Evolutionary conservation across 306 rosid species (phyloP).

Genomic region (Vigna reflexopilosa): DNA sequence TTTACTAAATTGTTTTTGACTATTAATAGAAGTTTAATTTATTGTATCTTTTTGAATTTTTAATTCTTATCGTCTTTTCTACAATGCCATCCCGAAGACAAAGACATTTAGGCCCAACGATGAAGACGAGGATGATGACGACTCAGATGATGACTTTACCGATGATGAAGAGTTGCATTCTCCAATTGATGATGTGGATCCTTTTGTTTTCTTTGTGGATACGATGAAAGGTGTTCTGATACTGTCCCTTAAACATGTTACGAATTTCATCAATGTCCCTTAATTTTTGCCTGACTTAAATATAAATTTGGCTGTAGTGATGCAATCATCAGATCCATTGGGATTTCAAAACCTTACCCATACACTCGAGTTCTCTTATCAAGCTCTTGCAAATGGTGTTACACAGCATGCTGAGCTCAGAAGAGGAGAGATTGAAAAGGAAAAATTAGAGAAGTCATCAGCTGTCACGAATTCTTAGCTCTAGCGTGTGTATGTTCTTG

Average conservation of each 20-base stretch:
- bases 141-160: constrained; percentile 77
- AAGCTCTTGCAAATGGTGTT: constrained; percentile 87
- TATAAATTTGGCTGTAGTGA: constrained; percentile 47
- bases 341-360: constrained; percentile 87
- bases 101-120: constrained; percentile 69
- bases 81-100: constrained; percentile 52
- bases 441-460: constrained; percentile 72
- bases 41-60: constrained; percentile 28
- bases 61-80: constrained; percentile 18
- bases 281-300: constrained; percentile 21
- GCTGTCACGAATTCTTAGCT: constrained; percentile 58
- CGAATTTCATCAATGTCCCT: neutral
- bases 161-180: constrained; percentile 95
- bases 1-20: neutral
- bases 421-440: constrained; percentile 84
- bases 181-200: constrained; percentile 96
- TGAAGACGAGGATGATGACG: constrained; percentile 66
- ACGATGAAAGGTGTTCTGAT: constrained; percentile 68
- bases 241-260: neutral
- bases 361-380: constrained; percentile 83
- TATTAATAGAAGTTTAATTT: neutral
- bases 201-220: constrained; percentile 88
- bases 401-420: constrained; percentile 91
- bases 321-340: constrained; percentile 72
- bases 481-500: constrained; percentile 51